phyloP scores from a whole-genome alignment of 2,329 filamentous ascomycete genomes.

The Ophiostoma angusticollis region DNA sequence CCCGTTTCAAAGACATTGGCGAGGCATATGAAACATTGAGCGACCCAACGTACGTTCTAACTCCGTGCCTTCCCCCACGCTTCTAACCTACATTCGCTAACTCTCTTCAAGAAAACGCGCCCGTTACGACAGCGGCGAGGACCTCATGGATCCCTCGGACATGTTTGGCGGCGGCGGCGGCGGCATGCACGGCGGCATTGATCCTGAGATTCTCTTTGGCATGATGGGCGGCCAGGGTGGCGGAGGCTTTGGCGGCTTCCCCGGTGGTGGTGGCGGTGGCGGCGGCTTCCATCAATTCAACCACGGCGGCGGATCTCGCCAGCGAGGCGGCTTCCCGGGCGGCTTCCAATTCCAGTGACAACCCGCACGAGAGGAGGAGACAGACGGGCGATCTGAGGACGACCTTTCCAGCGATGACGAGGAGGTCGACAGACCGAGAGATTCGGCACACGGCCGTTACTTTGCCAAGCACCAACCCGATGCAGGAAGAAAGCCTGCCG shows the following conservation, averaged over 20 bases:
- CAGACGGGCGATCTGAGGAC: conserved; percentile 20
- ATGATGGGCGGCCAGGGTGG: conserved; percentile 61
- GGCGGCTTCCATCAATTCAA: conserved; percentile 45
- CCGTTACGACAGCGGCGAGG: conserved; percentile 83
- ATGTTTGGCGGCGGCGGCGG: conserved; percentile 63
- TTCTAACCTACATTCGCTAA: conserved; percentile 2
- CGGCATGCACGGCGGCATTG: conserved; percentile 54
- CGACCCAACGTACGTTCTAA: conserved; percentile 68
- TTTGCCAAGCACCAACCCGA: too few species aligned
- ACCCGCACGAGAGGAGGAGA: conserved; percentile 23
- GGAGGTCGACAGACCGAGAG: conserved; percentile 21
- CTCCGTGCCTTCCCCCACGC: neutral
- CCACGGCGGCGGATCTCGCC: conserved; percentile 23
- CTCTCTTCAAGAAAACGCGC: conserved; percentile 56
- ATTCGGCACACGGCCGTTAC: too few species aligned
- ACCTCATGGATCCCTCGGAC: conserved; percentile 76
- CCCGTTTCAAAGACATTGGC: conserved; percentile 93
- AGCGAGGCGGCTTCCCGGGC: conserved; percentile 24
- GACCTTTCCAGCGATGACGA: conserved; percentile 23
- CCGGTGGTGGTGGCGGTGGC: conserved; percentile 33
- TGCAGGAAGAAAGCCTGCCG: neutral
- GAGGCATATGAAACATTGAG: conserved; percentile 95
- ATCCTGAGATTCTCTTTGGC: conserved; percentile 67
- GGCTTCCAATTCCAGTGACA: conserved; percentile 38
- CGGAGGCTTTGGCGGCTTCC: conserved; percentile 33